A percentile compares a stretch with the other conserved stretches of the same genome.
Conservation (phyloP, 768 basidiomycete genomes). For the Dacryopinax primogenitus region DNA sequence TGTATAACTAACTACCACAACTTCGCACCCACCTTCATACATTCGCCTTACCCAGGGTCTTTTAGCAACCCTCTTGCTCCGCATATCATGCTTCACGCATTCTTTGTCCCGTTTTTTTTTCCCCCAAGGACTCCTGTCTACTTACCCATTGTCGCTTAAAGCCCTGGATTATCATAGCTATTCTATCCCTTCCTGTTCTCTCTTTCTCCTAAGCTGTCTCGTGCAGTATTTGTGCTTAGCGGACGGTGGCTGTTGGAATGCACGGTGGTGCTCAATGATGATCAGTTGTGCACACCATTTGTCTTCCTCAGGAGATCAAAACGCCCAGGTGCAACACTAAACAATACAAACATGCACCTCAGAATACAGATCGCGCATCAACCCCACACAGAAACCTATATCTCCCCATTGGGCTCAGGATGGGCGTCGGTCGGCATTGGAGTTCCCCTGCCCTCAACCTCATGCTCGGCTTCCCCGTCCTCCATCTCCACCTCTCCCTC, state of each 20-base stretch:
- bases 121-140: background rate
- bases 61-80: background rate
- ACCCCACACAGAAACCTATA: background rate
- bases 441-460: background rate
- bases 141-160: background rate
- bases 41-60: background rate
- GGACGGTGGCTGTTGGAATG: background rate
- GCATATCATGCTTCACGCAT: background rate
- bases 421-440: background rate
- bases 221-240: background rate
- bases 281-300: background rate
- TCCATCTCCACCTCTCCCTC: slow-evolving; percentile 14
- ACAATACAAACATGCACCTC: background rate
- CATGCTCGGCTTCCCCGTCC: background rate
- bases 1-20: background rate
- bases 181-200: background rate
- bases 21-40: background rate
- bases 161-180: background rate
- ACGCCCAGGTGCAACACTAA: background rate
- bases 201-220: background rate
- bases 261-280: background rate
- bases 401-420: background rate
- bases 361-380: background rate
- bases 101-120: background rate
- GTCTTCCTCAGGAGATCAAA: background rate